These are phyloP conservation scores for Diaporthe sp. DNA, from an alignment of 2,329 filamentous ascomycete genomes.

Conservation along the genomic window DNA sequence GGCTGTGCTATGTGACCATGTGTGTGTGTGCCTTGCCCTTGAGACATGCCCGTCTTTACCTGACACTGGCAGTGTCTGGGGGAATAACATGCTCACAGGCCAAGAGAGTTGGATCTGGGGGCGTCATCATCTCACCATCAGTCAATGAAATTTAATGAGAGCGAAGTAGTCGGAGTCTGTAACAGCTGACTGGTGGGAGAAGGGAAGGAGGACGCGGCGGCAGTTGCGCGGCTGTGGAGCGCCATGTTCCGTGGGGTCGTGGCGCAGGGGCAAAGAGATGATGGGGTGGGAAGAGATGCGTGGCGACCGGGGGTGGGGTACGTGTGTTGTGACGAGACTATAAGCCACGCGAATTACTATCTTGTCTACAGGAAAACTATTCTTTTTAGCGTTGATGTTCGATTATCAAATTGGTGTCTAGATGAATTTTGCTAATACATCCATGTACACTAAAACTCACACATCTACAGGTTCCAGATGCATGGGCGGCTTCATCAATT, in stretches of 20 bases:
- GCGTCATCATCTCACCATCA: constrained; percentile 5
- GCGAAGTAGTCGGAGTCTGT: neutral
- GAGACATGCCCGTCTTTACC: neutral
- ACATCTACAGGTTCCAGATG: neutral
- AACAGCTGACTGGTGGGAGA: neutral
- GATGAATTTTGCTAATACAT: neutral
- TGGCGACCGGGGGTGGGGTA: neutral
- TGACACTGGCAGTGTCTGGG: constrained; percentile 1
- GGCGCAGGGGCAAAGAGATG: neutral
- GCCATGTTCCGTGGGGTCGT: neutral
- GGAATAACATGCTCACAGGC: neutral
- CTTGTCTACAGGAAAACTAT: too few species aligned
- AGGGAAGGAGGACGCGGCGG: constrained; percentile 15
- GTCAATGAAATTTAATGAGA: neutral
- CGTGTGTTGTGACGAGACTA: neutral
- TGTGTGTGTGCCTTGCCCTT: neutral
- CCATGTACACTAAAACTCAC: neutral
- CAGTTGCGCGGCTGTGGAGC: constrained; percentile 31
- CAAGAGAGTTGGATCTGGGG: neutral
- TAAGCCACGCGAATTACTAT: neutral
- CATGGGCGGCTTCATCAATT: neutral
- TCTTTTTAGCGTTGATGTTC: too few species aligned
- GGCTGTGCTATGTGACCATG: neutral
- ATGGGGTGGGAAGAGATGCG: neutral
- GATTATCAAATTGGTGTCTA: too few species aligned